Evolutionary conservation across 2,329 filamentous ascomycete genomes (phyloP).

Genomic region (Ceratocystis alfenasii): DNA sequence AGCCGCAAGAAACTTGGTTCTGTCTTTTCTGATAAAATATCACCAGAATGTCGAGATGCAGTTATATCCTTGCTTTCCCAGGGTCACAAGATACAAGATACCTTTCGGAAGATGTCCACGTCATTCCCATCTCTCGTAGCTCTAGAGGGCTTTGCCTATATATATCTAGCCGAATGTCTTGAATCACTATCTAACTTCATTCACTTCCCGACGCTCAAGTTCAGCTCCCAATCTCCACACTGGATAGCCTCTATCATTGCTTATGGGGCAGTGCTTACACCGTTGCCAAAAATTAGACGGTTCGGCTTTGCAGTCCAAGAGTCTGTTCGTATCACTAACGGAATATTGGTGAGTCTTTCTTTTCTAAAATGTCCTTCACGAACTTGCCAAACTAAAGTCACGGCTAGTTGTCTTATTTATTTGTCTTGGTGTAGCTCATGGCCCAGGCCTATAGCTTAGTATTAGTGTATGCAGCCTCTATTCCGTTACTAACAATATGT

Average conservation of each 20-base stretch:
- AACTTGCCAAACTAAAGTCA: not conserved
- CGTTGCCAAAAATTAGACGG: conserved; percentile 46
- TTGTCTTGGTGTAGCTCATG: not conserved
- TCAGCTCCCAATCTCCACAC: conserved; percentile 45
- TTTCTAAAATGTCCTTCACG: not conserved
- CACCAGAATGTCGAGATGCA: conserved; percentile 43
- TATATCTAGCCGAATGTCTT: conserved; percentile 45
- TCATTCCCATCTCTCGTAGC: conserved; percentile 51
- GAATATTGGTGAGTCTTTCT: conserved; percentile 25
- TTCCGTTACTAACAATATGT: conserved; percentile 16
- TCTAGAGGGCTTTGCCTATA: conserved; percentile 49
- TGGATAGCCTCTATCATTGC: conserved; percentile 49
- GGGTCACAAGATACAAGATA: conserved; percentile 41
- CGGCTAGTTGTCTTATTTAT: not conserved
- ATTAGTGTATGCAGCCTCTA: no score
- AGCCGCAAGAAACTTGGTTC: conserved; percentile 31
- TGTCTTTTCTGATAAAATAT: conserved; percentile 35
- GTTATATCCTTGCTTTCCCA: conserved; percentile 52
- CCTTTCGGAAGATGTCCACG: conserved; percentile 41
- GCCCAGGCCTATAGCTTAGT: no score
- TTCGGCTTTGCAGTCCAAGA: conserved; percentile 48
- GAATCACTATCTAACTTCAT: conserved; percentile 49
- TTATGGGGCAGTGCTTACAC: conserved; percentile 47
- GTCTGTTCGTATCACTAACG: conserved; percentile 33
- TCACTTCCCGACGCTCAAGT: conserved; percentile 47